phyloP scores from a whole-genome alignment of 1,284 basidiomycete species.

The Papiliotrema flavescens region DNA sequence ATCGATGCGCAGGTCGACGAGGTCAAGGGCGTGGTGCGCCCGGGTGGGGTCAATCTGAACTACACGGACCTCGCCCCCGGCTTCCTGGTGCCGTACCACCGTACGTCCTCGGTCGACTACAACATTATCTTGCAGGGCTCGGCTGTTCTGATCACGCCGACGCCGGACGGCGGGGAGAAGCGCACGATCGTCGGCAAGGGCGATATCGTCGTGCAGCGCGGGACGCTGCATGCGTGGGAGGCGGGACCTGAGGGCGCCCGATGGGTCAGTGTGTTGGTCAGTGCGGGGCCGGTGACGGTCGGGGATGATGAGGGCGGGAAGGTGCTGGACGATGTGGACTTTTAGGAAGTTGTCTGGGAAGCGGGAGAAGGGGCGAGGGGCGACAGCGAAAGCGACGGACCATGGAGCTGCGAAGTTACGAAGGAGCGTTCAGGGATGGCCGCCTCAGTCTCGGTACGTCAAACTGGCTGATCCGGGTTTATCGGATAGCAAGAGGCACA shows the following conservation, averaged over 20 bases:
- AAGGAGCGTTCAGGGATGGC: too few species aligned
- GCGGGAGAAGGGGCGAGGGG: too few species aligned
- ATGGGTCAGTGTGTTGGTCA: slow-evolving; percentile 41
- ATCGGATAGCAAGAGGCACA: too few species aligned
- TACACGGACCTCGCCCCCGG: slow-evolving; percentile 41
- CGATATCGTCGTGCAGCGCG: slow-evolving; percentile 44
- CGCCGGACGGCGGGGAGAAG: slow-evolving; percentile 20
- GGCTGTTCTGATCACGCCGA: slow-evolving; percentile 33
- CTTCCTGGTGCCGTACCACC: slow-evolving; percentile 34
- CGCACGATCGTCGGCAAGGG: slow-evolving; percentile 36
- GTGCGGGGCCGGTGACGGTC: slow-evolving; percentile 29
- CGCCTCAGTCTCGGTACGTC: too few species aligned
- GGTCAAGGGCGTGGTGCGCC: slow-evolving; percentile 26
- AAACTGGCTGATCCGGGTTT: too few species aligned
- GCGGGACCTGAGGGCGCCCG: slow-evolving; percentile 40
- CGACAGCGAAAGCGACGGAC: too few species aligned
- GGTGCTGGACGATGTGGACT: too few species aligned
- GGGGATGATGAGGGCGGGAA: slow-evolving; percentile 15
- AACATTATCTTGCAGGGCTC: slow-evolving; percentile 39
- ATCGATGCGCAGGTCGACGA: slow-evolving; percentile 16
- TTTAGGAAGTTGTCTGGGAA: too few species aligned
- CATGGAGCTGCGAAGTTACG: too few species aligned
- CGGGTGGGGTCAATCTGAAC: slow-evolving; percentile 38
- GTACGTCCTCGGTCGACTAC: slow-evolving; percentile 44
- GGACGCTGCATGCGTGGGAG: slow-evolving; percentile 47